Evolutionary conservation across 2,329 filamentous ascomycete species (phyloP), one percentile per base, ranked within the genome.

Genomic region (Monosporascus sp.): DNA sequence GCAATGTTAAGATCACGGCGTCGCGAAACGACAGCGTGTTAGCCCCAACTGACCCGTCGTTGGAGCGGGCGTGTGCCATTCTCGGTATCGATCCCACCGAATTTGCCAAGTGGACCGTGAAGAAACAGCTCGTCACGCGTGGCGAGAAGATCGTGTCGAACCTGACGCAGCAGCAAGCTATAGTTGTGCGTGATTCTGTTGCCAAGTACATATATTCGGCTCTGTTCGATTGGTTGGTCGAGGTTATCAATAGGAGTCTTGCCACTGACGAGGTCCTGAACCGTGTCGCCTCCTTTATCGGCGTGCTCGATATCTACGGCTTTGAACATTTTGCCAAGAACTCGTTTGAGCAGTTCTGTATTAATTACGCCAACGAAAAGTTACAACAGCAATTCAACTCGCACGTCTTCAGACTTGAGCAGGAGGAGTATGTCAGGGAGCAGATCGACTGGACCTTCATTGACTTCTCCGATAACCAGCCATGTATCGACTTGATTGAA

Each of bases 281-380:
- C 62, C 84, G 89, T 41, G 90, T 96, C 52, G 82, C 78, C 51
- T 93, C 90, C 2, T 99, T 99, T 72, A 99, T 99, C 64, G 94
- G 94, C 71, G 94, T 99, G 47, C 82, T 99, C 59, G 94, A 99
- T 89, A 99, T 99, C 62, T 97, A 97, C 72, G 93, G 93, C 58
- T 99, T 99, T 67, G 94, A 99, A 72, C 94, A 97, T 73, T 99
- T 99, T 67, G 93, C 94, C 57, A 97, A 97, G 79, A 99, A 99
- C 76, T 99, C 94, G 1, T 99, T 99, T 65, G 94, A 99, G 71
- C 94, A 99, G 71, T 99, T 99, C 73, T 99, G 94, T 74, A 99
- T 99, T 82, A 99, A 99, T 74, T 99, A 99, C 67, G 94, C 94
- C 73, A 99, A 99, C 72, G 94, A 99, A 74, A 99, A 99, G 74